Evolutionary conservation across 306 rosid genomes (phyloP).

Genomic region (Glycyrrhiza uralensis): DNA sequence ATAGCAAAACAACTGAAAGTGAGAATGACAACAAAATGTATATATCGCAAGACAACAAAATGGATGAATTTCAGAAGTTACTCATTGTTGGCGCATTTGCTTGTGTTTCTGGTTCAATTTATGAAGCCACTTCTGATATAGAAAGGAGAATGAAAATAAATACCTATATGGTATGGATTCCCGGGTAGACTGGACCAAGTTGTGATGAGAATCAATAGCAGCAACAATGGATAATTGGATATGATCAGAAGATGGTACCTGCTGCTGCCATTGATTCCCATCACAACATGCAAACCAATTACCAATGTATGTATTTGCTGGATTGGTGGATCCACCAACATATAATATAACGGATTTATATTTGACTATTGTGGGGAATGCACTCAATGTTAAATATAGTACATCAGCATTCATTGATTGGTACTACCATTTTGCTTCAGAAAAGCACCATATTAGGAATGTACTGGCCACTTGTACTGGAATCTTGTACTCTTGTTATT

Average conservation of each 20-base stretch:
- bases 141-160: neutral
- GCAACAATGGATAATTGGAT: too few species aligned
- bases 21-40: neutral
- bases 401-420: neutral
- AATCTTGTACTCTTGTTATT: neutral
- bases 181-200: conserved; percentile 21
- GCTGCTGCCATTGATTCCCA: conserved; percentile 29
- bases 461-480: neutral
- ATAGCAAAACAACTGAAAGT: neutral
- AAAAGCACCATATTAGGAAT: too few species aligned
- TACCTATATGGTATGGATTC: neutral
- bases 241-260: too few species aligned
- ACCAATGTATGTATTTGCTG: neutral
- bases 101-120: neutral
- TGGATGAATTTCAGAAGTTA: neutral
- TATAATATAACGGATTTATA: neutral
- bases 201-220: conserved; percentile 44
- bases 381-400: too few species aligned
- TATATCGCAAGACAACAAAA: neutral
- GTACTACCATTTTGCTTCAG: conserved; percentile 4
- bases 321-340: neutral
- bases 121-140: neutral
- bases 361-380: neutral
- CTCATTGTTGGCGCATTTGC: neutral
- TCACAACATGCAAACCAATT: conserved; percentile 38